Conservation (phyloP, 2,329 filamentous ascomycete species). For the Fusarium albosuccineum region DNA sequence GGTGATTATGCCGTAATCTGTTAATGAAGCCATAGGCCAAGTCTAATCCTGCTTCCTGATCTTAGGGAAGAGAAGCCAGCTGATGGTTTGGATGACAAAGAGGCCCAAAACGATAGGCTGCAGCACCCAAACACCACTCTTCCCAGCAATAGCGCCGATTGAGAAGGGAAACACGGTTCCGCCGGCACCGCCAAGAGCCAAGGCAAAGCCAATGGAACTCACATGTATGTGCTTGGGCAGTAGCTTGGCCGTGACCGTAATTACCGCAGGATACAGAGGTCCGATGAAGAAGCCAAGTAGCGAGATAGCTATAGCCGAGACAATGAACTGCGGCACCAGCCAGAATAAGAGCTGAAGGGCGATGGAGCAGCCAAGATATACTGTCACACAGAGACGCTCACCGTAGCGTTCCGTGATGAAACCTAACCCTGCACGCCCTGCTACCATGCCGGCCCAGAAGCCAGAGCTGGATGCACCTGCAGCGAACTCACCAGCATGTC, state of each 20-base stretch:
- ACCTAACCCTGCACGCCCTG: slow-evolving; percentile 74
- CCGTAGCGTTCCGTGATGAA: slow-evolving; percentile 78
- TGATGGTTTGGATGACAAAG: slow-evolving; percentile 51
- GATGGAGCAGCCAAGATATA: slow-evolving; percentile 72
- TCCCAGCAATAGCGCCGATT: slow-evolving; percentile 71
- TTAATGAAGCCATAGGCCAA: too few relatives aligned
- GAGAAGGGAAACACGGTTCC: slow-evolving; percentile 73
- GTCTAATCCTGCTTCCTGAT: slow-evolving; percentile 50
- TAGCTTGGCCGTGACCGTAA: slow-evolving; percentile 78
- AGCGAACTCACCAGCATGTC: slow-evolving; percentile 73
- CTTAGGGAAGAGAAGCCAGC: slow-evolving; percentile 55
- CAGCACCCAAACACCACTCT: slow-evolving; percentile 61
- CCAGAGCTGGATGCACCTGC: slow-evolving; percentile 80
- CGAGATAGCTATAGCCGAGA: slow-evolving; percentile 71
- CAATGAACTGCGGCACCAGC: slow-evolving; percentile 71
- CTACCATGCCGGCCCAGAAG: slow-evolving; percentile 83
- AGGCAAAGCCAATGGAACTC: slow-evolving; percentile 78
- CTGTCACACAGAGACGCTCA: slow-evolving; percentile 70
- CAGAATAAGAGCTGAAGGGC: slow-evolving; percentile 71
- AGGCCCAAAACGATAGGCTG: slow-evolving; percentile 64
- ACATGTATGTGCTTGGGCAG: slow-evolving; percentile 79
- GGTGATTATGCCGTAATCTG: too few relatives aligned
- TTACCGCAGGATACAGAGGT: slow-evolving; percentile 77
- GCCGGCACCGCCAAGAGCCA: slow-evolving; percentile 78
- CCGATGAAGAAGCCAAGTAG: slow-evolving; percentile 82